Percentiles rank a stretch among this genome's conserved stretches.
phyloP scores from a whole-genome alignment of 495 filamentous ascomycete species.

The Xylaria grammica region DNA sequence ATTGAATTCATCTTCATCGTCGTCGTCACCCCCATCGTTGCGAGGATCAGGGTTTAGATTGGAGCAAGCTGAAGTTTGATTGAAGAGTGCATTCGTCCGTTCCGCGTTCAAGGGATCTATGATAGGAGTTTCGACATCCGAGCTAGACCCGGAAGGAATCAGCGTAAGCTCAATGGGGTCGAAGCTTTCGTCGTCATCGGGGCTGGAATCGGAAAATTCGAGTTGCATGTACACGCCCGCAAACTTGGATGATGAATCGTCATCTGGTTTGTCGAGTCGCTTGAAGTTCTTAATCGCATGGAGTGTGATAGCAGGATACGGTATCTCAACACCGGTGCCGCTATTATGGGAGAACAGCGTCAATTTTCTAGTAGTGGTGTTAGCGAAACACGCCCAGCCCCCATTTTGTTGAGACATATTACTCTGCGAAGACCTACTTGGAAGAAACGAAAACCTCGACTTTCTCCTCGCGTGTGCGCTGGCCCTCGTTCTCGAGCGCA shows the following conservation, averaged over 20 bases:
- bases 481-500: conserved; percentile 42
- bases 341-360: conserved; percentile 68
- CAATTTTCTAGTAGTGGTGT: conserved; percentile 63
- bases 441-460: conserved; percentile 82
- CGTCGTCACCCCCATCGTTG: conserved; percentile 56
- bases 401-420: neutral
- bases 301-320: conserved; percentile 85
- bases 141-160: conserved; percentile 54
- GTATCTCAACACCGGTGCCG: conserved; percentile 72
- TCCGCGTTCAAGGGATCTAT: conserved; percentile 39
- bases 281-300: conserved; percentile 79
- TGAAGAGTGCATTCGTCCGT: conserved; percentile 62
- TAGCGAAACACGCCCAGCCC: neutral
- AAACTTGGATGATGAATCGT: conserved; percentile 26
- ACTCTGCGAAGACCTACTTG: conserved; percentile 59
- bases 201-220: conserved; percentile 59
- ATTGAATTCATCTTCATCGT: conserved; percentile 52
- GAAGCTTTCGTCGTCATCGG: conserved; percentile 70
- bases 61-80: conserved; percentile 82
- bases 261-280: conserved; percentile 34
- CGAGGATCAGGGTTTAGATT: conserved; percentile 86
- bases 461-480: conserved; percentile 45
- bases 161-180: conserved; percentile 75
- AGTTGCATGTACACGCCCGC: conserved; percentile 78
- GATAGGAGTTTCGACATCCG: conserved; percentile 19